Percentiles rank a stretch among this genome's conserved stretches.
phyloP scores from a whole-genome alignment of 208 protist species.

The Trypanosoma cruzi region DNA sequence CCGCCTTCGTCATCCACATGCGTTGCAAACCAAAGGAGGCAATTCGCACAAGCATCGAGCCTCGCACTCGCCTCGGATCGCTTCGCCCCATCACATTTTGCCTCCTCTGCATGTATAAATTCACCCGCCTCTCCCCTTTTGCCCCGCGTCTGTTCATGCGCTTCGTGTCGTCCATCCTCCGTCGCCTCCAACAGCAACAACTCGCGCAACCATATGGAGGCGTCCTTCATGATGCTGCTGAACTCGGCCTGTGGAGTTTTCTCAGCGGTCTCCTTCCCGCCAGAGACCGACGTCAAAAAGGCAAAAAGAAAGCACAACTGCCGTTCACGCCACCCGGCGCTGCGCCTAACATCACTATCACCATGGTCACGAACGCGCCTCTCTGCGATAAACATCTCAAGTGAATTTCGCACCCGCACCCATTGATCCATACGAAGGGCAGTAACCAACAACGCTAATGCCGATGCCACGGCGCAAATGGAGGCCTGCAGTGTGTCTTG shows the following conservation, averaged over 20 bases:
- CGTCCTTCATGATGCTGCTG: slow-evolving; percentile 15
- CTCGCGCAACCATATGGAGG: neutral
- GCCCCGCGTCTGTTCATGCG: neutral
- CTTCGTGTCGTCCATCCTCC: neutral
- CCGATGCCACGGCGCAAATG: slow-evolving; percentile 44
- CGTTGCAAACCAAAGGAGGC: slow-evolving; percentile 31
- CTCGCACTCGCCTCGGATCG: neutral
- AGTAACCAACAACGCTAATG: slow-evolving; percentile 46
- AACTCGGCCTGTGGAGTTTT: neutral
- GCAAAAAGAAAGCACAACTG: slow-evolving; percentile 39
- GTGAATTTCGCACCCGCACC: slow-evolving; percentile 22
- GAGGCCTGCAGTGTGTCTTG: slow-evolving; percentile 10
- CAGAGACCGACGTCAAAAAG: slow-evolving; percentile 35
- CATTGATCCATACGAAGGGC: slow-evolving; percentile 39
- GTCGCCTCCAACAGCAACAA: neutral
- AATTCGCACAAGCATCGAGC: slow-evolving; percentile 34
- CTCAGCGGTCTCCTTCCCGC: neutral
- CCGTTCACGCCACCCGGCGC: slow-evolving; percentile 12
- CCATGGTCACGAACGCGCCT: neutral
- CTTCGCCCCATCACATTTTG: neutral
- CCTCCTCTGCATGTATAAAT: neutral
- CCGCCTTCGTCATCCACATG: slow-evolving; percentile 35
- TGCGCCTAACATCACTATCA: neutral
- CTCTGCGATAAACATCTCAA: slow-evolving; percentile 4
- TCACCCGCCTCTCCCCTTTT: neutral